Base-by-base conservation (phyloP, 1,284 basidiomycete genomes). In the Cutaneotrichosporon daszewskae region DNA sequence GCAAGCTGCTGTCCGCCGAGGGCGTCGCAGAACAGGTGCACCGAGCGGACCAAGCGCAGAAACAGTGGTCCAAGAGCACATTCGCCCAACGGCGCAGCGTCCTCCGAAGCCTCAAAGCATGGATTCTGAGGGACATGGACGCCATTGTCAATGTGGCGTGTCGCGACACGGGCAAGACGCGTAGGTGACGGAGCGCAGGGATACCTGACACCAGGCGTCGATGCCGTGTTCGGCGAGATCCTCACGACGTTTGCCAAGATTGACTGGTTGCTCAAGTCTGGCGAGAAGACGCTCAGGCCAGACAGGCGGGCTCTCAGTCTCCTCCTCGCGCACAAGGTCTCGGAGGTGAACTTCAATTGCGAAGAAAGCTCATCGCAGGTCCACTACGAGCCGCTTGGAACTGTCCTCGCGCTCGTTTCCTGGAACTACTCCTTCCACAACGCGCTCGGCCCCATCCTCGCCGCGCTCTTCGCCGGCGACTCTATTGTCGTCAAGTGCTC, bases 131-230 rank as follows among this genome's bases (percentile, higher is more conserved):
- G 16, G 63, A 68, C 47, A 64, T 90, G 72, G 85, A 92, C 47
- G 72, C 73, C 17, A 88, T 91, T 58, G 87, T 87, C 7, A 77
- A 82, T 35, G 85, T 95, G n/a, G 89, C 89, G 26, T 89, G 87
- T 61, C 77, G 92, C 27, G 94, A 98, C 69, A 91, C 90, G 0
- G 94, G 94, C 46, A 98, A 97, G 76, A 97, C 94, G 25, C 75
- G 90, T 90, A 59, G 66, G 85, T 79, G 9, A 6, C 18, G 34
- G n/a, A n/a, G n/a, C n/a, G n/a, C n/a, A n/a, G n/a, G n/a, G n/a
- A n/a, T n/a, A n/a, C n/a, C 40, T 43, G 17, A 42, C 31, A n/a
- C 4, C 54, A 90, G 87, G 89, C 59, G 76, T 94, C 48, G 90
- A 94, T 56, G 88, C 89, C 34, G 83, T 86, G 2, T 76, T 94